Base-by-base conservation (phyloP, 257 asterid species). In the Verbascum thapsus region DNA sequence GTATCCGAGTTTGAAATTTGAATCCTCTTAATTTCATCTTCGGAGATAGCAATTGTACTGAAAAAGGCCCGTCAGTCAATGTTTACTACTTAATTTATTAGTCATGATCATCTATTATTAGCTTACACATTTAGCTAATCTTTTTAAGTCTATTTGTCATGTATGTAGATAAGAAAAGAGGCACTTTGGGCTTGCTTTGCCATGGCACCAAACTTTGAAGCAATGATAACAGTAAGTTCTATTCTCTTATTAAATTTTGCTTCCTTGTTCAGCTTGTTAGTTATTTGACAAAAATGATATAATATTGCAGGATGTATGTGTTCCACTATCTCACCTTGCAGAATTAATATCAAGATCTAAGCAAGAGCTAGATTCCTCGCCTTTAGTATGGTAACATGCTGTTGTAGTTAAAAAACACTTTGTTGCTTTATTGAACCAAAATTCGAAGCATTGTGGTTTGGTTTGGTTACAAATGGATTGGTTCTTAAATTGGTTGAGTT, bases 171-270 rank as follows among this genome's bases (percentile, higher is more conserved):
- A 77, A 84, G 99, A 67, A 92, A 89, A 81, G 99, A 92, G 78
- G 99, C 99, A 62, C 96, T 89, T 34, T 92, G 99, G 99, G 96
- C 99, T 54, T 88, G 91, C 80, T 85, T 87, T 68, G 99, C 99
- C 10, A 81, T 89, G 96, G 84, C 66, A 76, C 99, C 96, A 58
- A 70, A 78, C 34, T 83, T 55, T 35, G 97, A 89, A 80, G 99
- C 99, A 23, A 81, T 85, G 96, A 82, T 72, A 72, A 82, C 97
- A 64, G 99, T 89, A 56, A 62, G 91, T 77, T 51, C 44, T 58
- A 34, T 45, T 48, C 42, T 13, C 45, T 45, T 17, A 10, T 58
- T 15, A 50, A 15, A 38, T 60, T 58, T 55, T 50, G 35, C 22
- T 19, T 45, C 26, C 32, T 15, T 30, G 7, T 60, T 63, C 18